Conservation (phyloP, 164 flowering plant genomes). For the Brasenia schreberi region DNA sequence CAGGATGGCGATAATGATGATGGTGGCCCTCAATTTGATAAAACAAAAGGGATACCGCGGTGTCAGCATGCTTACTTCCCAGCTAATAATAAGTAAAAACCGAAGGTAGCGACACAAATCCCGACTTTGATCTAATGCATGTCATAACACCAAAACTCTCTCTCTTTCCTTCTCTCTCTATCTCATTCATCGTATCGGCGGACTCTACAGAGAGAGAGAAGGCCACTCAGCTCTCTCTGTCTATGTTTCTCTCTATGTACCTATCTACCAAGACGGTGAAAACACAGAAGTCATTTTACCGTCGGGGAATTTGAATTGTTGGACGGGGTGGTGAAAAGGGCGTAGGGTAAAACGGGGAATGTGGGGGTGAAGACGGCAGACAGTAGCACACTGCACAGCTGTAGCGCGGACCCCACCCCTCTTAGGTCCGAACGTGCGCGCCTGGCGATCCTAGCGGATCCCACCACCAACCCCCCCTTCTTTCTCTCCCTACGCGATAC, state of each 20-base stretch:
- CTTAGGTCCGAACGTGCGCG: conserved; percentile 53
- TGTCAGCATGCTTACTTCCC: conserved; percentile 37
- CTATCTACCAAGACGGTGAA: background rate
- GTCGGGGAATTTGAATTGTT: no score
- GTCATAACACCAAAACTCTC: background rate
- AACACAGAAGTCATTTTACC: no score
- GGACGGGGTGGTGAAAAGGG: background rate
- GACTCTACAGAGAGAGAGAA: background rate
- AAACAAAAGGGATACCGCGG: conserved; percentile 31
- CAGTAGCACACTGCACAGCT: conserved; percentile 49
- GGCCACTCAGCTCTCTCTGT: background rate
- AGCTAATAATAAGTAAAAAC: conserved; percentile 34
- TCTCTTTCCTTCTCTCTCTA: background rate
- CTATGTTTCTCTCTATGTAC: background rate
- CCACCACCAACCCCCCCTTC: conserved; percentile 3
- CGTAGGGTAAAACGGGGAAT: background rate
- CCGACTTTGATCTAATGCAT: background rate
- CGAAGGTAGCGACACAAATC: background rate
- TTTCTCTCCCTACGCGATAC: background rate
- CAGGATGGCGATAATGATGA: conserved; percentile 1
- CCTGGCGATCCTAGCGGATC: conserved; percentile 47
- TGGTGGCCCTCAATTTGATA: conserved; percentile 2
- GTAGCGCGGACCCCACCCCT: conserved; percentile 23
- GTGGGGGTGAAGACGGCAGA: conserved; percentile 10
- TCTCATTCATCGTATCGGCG: background rate